Conservation (phyloP, 768 basidiomycete species). For the Tremella mesenterica region DNA sequence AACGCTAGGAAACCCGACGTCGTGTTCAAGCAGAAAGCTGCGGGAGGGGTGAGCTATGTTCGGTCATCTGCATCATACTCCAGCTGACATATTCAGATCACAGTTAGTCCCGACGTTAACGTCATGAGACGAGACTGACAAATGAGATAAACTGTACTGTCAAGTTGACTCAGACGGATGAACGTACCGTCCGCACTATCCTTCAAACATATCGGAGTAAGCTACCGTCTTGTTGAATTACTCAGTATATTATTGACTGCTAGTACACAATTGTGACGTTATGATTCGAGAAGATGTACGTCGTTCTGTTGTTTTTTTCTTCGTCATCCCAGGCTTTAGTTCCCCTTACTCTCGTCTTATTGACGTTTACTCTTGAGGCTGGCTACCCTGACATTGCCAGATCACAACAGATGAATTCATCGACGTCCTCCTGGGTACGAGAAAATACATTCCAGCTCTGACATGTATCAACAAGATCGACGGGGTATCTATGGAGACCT, state of each 20-base stretch:
- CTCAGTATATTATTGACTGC: constrained; percentile 1
- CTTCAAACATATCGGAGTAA: constrained; percentile 77
- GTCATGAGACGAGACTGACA: not conserved
- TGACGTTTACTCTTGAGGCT: not conserved
- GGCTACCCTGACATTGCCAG: constrained; percentile 45
- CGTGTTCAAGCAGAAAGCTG: constrained; percentile 85
- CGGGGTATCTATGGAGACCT: constrained; percentile 47
- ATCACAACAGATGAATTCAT: constrained; percentile 95
- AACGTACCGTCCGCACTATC: constrained; percentile 87
- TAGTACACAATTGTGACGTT: constrained; percentile 65
- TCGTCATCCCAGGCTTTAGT: constrained; percentile 5
- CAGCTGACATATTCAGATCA: constrained; percentile 53
- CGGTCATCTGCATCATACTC: constrained; percentile 1
- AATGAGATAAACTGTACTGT: constrained; percentile 75
- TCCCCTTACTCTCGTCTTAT: constrained; percentile 10
- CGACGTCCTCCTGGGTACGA: constrained; percentile 90
- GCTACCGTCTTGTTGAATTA: not conserved
- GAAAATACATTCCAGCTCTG: constrained; percentile 90
- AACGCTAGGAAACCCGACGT: constrained; percentile 85
- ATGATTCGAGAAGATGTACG: constrained; percentile 96
- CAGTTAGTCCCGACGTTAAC: constrained; percentile 47
- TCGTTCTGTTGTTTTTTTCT: too few relatives aligned
- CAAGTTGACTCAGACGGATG: constrained; percentile 87
- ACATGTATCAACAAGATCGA: constrained; percentile 97
- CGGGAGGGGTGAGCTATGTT: constrained; percentile 65